Evolutionary conservation across 148 eudicot species (phyloP).

Genomic region (Rhododendron mucronatum): DNA sequence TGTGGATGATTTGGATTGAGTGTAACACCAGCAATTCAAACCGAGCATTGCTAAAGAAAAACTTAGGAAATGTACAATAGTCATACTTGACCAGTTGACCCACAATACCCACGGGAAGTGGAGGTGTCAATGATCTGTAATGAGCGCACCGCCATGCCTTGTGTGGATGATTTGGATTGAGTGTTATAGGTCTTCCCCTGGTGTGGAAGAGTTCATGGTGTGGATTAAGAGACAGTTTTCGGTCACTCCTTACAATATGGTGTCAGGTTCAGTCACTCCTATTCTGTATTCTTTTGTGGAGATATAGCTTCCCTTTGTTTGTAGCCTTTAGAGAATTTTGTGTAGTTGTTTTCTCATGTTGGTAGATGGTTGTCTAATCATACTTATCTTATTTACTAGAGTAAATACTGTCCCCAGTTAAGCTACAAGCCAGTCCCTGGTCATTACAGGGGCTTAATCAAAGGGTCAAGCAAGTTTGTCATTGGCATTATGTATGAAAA

Average conservation of each 20-base stretch:
- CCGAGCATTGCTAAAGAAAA: neutral
- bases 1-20: neutral
- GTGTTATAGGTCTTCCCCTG: neutral
- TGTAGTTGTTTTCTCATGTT: neutral
- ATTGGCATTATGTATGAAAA: neutral
- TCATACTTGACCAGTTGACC: neutral
- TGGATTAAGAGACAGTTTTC: neutral
- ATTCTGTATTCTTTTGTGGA: neutral
- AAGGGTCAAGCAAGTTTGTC: neutral
- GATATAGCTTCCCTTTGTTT: neutral
- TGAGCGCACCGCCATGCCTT: neutral
- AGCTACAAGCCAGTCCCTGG: neutral
- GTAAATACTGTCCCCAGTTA: neutral
- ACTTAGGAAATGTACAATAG: neutral
- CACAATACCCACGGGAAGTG: neutral
- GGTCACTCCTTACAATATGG: neutral
- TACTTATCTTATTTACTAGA: neutral
- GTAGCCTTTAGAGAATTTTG: neutral
- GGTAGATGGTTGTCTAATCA: neutral
- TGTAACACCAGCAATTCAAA: neutral
- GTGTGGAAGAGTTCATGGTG: neutral
- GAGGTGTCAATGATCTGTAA: neutral
- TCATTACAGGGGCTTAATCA: neutral
- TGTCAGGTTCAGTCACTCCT: neutral
- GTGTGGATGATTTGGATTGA: neutral